Conservation (phyloP, 2,329 filamentous ascomycete genomes). For the Phyllosticta citrichinensis region DNA sequence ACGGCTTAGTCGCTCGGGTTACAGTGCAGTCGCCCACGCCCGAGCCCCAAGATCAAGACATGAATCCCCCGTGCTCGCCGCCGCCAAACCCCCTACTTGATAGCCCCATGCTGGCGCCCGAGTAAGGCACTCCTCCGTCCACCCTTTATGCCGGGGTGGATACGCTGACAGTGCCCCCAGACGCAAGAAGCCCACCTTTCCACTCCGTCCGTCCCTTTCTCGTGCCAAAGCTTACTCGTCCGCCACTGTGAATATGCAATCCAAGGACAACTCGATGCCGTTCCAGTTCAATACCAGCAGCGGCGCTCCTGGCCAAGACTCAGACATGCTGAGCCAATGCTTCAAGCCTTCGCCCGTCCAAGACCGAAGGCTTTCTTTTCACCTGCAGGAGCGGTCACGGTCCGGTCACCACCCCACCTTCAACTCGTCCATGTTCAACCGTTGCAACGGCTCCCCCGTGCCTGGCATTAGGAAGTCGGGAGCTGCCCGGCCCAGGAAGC, state of each 20-base stretch:
- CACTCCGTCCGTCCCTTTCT: slow-evolving; percentile 64
- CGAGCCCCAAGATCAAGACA: slow-evolving; percentile 38
- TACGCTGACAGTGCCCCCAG: slow-evolving; percentile 2
- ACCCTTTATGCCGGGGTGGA: neutral
- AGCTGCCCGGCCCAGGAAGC: slow-evolving; percentile 63
- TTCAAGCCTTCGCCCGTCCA: slow-evolving; percentile 72
- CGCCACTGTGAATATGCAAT: slow-evolving; percentile 51
- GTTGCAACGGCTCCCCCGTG: slow-evolving; percentile 66
- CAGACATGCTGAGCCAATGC: slow-evolving; percentile 59
- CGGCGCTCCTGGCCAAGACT: slow-evolving; percentile 29
- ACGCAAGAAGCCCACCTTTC: slow-evolving; percentile 23
- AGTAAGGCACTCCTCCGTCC: slow-evolving; percentile 19
- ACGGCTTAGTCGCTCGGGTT: slow-evolving; percentile 48
- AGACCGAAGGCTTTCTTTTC: slow-evolving; percentile 44
- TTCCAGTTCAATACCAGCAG: slow-evolving; percentile 63
- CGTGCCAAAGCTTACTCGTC: slow-evolving; percentile 68
- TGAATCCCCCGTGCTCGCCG: slow-evolving; percentile 28
- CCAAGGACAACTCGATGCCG: slow-evolving; percentile 50
- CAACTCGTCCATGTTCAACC: slow-evolving; percentile 31
- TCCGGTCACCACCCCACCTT: slow-evolving; percentile 2
- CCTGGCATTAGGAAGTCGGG: slow-evolving; percentile 54
- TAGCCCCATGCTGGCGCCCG: slow-evolving; percentile 25
- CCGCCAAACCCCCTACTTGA: slow-evolving; percentile 21
- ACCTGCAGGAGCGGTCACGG: slow-evolving; percentile 4
- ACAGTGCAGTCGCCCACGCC: slow-evolving; percentile 66